These are phyloP conservation scores for Claviceps pusilla DNA, from an alignment of 2,329 filamentous ascomycete species.

Conservation along the genomic window DNA sequence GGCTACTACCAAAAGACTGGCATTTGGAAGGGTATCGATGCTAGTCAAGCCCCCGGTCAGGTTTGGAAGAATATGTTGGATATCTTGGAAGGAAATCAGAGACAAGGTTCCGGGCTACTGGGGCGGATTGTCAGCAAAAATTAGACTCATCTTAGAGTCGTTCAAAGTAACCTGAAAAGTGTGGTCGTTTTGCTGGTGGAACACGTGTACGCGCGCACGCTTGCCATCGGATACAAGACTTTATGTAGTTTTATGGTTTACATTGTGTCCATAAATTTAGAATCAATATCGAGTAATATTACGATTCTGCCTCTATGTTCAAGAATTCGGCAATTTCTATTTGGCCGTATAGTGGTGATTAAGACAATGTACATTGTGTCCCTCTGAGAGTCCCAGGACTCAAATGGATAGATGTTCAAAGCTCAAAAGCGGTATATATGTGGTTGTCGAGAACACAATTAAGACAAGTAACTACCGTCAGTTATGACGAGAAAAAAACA, in stretches of 20 bases:
- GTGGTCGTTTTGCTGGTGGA: neutral
- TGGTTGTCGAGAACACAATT: neutral
- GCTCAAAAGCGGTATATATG: neutral
- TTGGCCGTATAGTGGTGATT: too few relatives aligned
- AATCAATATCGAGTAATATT: neutral
- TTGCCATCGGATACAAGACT: neutral
- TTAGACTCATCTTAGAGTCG: constrained; percentile 6
- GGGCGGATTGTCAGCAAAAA: constrained; percentile 19
- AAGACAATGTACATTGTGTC: too few relatives aligned
- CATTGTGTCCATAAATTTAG: constrained; percentile 8
- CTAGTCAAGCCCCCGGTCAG: constrained; percentile 85
- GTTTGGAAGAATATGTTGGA: constrained; percentile 88
- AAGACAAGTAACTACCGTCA: neutral
- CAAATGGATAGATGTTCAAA: neutral
- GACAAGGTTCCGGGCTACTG: constrained; percentile 25
- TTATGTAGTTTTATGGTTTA: constrained; percentile 4
- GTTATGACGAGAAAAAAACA: neutral
- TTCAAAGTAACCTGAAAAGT: neutral
- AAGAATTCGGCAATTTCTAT: too few relatives aligned
- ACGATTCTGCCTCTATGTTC: neutral
- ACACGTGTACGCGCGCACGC: neutral
- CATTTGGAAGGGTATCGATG: constrained; percentile 92
- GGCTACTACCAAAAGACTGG: constrained; percentile 94
- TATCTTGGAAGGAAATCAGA: constrained; percentile 52
- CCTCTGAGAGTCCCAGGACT: neutral